phyloP scores from a whole-genome alignment of 2,329 filamentous ascomycete genomes.

The Myriosclerotinia duriaeana region DNA sequence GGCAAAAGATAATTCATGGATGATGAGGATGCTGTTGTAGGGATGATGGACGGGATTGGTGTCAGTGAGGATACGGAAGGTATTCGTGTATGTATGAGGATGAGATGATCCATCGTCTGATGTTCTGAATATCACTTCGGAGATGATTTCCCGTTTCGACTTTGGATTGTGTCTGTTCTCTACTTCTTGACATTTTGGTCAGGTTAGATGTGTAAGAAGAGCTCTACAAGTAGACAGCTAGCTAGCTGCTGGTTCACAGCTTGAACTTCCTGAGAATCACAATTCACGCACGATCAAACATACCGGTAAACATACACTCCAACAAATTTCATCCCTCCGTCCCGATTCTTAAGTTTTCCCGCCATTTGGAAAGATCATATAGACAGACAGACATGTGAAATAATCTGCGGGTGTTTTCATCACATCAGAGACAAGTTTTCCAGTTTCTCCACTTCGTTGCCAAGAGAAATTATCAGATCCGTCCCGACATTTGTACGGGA shows the following conservation, averaged over 20 bases:
- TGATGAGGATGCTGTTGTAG: constrained; percentile 8
- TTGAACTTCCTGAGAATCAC: neutral
- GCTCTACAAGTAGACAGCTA: neutral
- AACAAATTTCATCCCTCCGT: neutral
- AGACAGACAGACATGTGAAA: neutral
- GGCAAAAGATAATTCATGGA: neutral
- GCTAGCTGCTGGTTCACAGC: neutral
- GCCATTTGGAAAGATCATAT: neutral
- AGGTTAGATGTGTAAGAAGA: neutral
- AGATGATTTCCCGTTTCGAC: neutral
- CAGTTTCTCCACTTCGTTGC: constrained; percentile 3
- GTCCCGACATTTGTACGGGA: constrained; percentile 13
- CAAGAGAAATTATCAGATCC: constrained; percentile 26
- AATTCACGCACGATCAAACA: neutral
- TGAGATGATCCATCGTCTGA: constrained; percentile 7
- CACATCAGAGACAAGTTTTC: neutral
- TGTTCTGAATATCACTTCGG: neutral
- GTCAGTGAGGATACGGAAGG: constrained; percentile 5
- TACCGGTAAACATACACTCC: neutral
- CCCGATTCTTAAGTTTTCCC: neutral
- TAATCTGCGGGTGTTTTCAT: neutral
- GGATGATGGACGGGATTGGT: constrained; percentile 7
- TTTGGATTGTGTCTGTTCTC: neutral
- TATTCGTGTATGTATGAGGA: neutral
- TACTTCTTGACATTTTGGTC: neutral